Percentiles rank a stretch among this genome's conserved stretches.
Conservation (phyloP, 306 rosid genomes). For the Ochetophila trinervis region DNA sequence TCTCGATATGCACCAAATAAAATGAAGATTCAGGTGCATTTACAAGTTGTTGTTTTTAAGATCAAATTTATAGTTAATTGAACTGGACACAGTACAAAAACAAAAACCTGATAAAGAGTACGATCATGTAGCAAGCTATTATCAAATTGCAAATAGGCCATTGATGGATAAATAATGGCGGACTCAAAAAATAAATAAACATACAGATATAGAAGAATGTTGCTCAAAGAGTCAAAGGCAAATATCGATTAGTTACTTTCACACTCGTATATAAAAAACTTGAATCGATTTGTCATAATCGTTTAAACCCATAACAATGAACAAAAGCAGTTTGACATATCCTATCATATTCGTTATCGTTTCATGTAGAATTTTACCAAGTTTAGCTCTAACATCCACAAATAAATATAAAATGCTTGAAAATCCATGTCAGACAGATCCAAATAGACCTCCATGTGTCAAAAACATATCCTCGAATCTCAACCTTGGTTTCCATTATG, state of each 20-base stretch:
- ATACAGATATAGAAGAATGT: no score
- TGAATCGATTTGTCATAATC: neutral
- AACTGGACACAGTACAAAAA: no score
- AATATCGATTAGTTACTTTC: neutral
- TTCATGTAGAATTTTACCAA: no score
- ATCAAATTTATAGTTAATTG: no score
- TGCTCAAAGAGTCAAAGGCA: neutral
- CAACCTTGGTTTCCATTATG: slow-evolving; percentile 9
- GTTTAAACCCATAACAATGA: neutral
- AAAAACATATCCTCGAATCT: slow-evolving; percentile 41
- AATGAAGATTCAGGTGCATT: neutral
- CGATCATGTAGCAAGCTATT: no score
- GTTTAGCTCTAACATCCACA: slow-evolving; percentile 31
- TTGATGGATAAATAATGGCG: no score
- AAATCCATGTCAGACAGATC: slow-evolving; percentile 33
- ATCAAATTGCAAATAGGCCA: no score
- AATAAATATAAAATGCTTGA: slow-evolving; percentile 30
- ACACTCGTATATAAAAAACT: neutral
- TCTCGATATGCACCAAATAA: neutral
- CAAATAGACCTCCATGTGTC: slow-evolving; percentile 70
- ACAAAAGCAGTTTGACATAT: no score
- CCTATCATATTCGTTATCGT: no score
- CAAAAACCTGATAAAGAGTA: no score
- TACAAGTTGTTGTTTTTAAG: neutral
- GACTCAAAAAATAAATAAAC: no score